Evolutionary conservation across 2,329 filamentous ascomycete genomes (phyloP).

Genomic region (Stemphylium lycopersici): DNA sequence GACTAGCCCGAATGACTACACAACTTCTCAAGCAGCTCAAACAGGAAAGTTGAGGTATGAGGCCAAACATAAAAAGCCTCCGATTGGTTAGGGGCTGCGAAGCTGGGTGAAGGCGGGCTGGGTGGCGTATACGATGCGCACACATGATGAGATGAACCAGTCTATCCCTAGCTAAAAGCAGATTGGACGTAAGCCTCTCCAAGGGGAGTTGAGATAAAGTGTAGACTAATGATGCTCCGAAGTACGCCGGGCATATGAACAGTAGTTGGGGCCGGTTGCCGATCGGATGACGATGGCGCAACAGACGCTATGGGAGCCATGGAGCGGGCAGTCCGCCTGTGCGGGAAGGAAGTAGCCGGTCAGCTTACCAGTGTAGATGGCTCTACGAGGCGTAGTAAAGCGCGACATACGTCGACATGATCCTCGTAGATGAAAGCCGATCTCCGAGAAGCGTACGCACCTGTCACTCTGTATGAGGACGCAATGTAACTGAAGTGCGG

Average conservation of each 20-base stretch:
- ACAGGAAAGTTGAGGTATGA: background rate
- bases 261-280: constrained; percentile 3
- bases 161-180: background rate
- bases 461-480: background rate
- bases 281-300: constrained; percentile 13
- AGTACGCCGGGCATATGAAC: background rate
- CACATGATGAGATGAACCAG: constrained; percentile 2
- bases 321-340: constrained; percentile 3
- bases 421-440: background rate
- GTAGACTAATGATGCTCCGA: constrained; percentile 2
- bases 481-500: background rate
- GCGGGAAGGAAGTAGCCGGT: constrained; percentile 7
- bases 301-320: constrained; percentile 7
- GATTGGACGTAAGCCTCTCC: background rate
- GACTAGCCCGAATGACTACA: background rate
- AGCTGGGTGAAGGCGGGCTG: background rate
- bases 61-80: background rate
- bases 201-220: constrained; percentile 14
- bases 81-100: background rate
- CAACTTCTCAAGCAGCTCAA: background rate
- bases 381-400: background rate
- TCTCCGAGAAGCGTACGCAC: constrained; percentile 1
- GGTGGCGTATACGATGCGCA: background rate
- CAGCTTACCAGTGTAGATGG: background rate
- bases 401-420: background rate